Evolutionary conservation across 306 rosid genomes (phyloP).

Genomic region (Myrica gale): DNA sequence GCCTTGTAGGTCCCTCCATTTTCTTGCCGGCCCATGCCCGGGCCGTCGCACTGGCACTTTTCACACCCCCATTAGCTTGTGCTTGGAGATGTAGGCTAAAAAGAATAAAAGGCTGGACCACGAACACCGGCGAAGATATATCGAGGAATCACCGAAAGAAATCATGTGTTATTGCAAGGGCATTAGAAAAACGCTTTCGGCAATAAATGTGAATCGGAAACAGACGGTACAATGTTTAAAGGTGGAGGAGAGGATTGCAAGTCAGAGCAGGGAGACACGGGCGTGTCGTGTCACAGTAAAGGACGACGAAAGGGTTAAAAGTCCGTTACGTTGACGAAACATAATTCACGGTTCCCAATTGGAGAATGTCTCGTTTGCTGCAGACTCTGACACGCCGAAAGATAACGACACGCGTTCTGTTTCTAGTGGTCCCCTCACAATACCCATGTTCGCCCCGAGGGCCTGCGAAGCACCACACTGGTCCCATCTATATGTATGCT

Average conservation of each 20-base stretch:
- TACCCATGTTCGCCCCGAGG: not conserved
- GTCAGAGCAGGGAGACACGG: conserved; percentile 6
- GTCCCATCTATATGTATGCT: not conserved
- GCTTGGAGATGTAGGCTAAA: conserved; percentile 50
- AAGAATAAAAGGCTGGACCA: not conserved
- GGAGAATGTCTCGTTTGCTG: conserved; percentile 20
- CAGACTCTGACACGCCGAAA: conserved; percentile 46
- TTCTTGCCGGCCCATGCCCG: conserved; percentile 41
- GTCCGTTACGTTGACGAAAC: conserved; percentile 45
- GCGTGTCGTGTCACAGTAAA: conserved; percentile 26
- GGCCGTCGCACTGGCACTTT: conserved; percentile 21
- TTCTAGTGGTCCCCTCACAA: conserved; percentile 32
- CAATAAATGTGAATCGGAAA: not conserved
- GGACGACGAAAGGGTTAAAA: not conserved
- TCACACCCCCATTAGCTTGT: conserved; percentile 43
- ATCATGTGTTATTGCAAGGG: no score
- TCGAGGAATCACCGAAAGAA: no score
- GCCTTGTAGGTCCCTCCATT: conserved; percentile 30
- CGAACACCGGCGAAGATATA: no score
- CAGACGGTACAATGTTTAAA: not conserved
- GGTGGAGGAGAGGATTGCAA: not conserved
- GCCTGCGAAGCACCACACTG: not conserved
- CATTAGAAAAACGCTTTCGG: not conserved
- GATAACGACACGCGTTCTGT: conserved; percentile 42
- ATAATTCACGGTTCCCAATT: conserved; percentile 14